phyloP scores from a whole-genome alignment of 805 yeast genomes.

The Lachancea fermentati region DNA sequence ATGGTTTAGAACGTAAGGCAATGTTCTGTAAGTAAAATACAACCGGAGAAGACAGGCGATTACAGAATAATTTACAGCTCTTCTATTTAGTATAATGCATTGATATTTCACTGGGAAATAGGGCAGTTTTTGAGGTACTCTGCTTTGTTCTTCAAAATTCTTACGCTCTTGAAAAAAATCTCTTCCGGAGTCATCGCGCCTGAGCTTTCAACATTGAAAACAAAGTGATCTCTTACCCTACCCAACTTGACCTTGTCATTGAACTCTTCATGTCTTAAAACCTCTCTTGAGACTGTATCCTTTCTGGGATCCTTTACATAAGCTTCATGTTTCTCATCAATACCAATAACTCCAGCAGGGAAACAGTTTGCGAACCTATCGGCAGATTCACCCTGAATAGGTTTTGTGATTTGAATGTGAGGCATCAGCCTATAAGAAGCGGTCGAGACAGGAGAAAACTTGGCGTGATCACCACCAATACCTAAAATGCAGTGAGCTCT shows the following conservation, averaged over 20 bases:
- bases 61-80: no score
- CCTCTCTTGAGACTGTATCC: constrained; percentile 97
- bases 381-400: constrained; percentile 75
- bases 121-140: constrained; percentile 76
- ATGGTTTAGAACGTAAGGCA: no score
- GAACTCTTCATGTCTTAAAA: constrained; percentile 87
- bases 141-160: constrained; percentile 80
- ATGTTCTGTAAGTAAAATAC: no score
- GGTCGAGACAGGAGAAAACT: constrained; percentile 94
- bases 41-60: no score
- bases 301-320: constrained; percentile 82
- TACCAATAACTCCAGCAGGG: constrained; percentile 86
- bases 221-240: constrained; percentile 85
- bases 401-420: constrained; percentile 65
- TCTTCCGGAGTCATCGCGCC: constrained; percentile 98
- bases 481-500: constrained; percentile 90
- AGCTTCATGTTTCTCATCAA: constrained; percentile 63
- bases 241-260: constrained; percentile 86
- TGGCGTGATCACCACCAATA: constrained; percentile 92
- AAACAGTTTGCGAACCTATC: constrained; percentile 79
- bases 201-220: constrained; percentile 88
- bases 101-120: constrained; percentile 46
- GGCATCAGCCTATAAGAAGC: constrained; percentile 95
- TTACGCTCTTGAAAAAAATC: constrained; percentile 84
- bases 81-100: constrained; percentile 17